Evolutionary conservation across 441 rosid genomes (phyloP), one percentile per base, ranked within the genome.

Genomic region (Hypseocharis bilobata): DNA sequence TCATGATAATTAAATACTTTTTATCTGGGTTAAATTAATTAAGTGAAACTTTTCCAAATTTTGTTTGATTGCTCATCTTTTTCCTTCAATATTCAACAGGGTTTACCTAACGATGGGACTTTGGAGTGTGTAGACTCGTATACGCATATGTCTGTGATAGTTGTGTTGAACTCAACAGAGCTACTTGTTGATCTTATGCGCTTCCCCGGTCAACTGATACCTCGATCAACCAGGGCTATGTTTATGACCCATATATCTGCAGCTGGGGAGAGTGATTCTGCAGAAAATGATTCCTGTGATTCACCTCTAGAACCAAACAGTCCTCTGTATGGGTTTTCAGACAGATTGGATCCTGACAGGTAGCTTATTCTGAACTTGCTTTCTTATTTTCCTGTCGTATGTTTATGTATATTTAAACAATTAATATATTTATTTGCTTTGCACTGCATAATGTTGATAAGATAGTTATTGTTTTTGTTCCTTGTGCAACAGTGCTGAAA

Each of bases 231-330:
- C 52, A 91, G 83, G 69, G 99, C 98, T 40, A 85, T 91, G 42
- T 84, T 83, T 74, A 89, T 89, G 99, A 84, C 95, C 75, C 99
- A 94, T 81, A 81, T 88, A 65, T 84, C 98, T 70, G 92, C 96
- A 26, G 91, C 94, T 66, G 99, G 96, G 82, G 99, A 94, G 85
- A 91, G 98, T 81, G 99, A 94, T 80, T 94, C 97, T 78, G 98
- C 96, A 64, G 99, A 94, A 80, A 94, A 94, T 81, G 99, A 94
- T 74, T 94, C 99, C 29, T 94, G 99, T 58, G 99, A 94, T 78
- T 94, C 99, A 69, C 98, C 99, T 11, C 80, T 94, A 58, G 99
- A 94, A 80, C 99, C 99, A 72, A 94, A 91, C 72, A 94, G 99
- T 80, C 99, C 99, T 65, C 80, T 89, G 27, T 91, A 86, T 81